Conservation (phyloP, 2,329 filamentous ascomycete genomes). For the Talaromyces sp. region DNA sequence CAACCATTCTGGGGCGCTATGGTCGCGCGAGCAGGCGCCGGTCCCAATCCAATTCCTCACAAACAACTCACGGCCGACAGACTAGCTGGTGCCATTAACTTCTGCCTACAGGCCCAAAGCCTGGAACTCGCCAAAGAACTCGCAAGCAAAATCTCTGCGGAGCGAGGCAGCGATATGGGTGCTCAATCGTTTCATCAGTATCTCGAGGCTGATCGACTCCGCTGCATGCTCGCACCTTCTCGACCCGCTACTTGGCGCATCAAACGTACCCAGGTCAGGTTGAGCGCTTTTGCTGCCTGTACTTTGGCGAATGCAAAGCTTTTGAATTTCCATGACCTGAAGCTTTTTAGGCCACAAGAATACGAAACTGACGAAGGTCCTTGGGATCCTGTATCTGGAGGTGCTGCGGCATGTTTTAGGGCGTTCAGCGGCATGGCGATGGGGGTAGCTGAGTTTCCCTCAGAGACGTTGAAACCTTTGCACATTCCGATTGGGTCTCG, state of each 20-base stretch:
- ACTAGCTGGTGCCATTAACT: conserved; percentile 62
- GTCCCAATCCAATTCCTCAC: conserved; percentile 67
- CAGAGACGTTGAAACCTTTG: conserved; percentile 8
- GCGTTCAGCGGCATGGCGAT: conserved; percentile 61
- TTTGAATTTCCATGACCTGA: conserved; percentile 68
- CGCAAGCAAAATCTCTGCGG: conserved; percentile 64
- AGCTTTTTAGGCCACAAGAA: conserved; percentile 65
- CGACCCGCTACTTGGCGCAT: conserved; percentile 73
- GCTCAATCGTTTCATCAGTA: conserved; percentile 69
- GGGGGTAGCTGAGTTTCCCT: conserved; percentile 7
- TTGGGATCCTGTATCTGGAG: conserved; percentile 74
- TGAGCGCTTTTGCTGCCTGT: conserved; percentile 72
- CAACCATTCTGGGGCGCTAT: conserved; percentile 82
- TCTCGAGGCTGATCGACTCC: conserved; percentile 63
- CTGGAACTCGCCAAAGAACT: conserved; percentile 57
- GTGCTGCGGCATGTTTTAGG: conserved; percentile 71
- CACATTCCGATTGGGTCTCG: neutral
- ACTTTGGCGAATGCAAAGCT: conserved; percentile 64
- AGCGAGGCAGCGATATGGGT: conserved; percentile 63
- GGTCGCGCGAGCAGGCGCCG: conserved; percentile 69
- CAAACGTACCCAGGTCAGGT: conserved; percentile 61
- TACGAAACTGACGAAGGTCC: conserved; percentile 77
- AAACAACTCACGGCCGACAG: conserved; percentile 65
- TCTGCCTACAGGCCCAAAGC: conserved; percentile 61
- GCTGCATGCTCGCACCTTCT: conserved; percentile 68